phyloP scores from a whole-genome alignment of 2,329 filamentous ascomycete species.

The Pseudophaeomoniella oleicola region DNA sequence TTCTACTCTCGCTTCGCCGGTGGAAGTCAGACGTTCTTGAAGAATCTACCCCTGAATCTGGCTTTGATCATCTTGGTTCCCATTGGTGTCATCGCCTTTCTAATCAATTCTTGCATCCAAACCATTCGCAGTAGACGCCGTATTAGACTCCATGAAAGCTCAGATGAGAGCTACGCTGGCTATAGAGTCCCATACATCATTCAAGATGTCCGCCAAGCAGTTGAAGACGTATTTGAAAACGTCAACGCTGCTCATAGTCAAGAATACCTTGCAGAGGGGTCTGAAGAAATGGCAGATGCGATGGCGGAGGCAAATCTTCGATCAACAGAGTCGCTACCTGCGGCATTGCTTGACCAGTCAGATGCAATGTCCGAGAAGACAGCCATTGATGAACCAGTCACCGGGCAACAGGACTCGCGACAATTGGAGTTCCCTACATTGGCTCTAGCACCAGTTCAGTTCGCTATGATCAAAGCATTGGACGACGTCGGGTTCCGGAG shows the following conservation, averaged over 20 bases:
- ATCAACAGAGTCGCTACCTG: not conserved
- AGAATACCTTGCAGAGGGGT: constrained; percentile 51
- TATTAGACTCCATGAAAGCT: constrained; percentile 61
- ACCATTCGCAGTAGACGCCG: constrained; percentile 59
- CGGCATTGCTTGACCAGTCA: constrained; percentile 4
- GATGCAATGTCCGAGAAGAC: constrained; percentile 13
- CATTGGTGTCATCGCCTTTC: constrained; percentile 54
- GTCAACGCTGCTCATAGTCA: constrained; percentile 54
- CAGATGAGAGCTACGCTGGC: constrained; percentile 41
- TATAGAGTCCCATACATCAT: constrained; percentile 68
- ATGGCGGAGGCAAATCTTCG: constrained; percentile 2
- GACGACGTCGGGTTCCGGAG: constrained; percentile 48
- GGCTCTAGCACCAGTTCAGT: constrained; percentile 66
- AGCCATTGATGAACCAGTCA: constrained; percentile 14
- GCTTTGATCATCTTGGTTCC: constrained; percentile 59
- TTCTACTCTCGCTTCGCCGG: constrained; percentile 21
- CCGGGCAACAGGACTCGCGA: constrained; percentile 27
- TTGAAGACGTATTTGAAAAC: constrained; percentile 65
- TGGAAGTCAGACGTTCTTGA: constrained; percentile 25
- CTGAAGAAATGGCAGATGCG: constrained; percentile 30
- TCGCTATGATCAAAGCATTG: constrained; percentile 67
- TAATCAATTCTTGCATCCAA: constrained; percentile 64
- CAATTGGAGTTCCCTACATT: constrained; percentile 49
- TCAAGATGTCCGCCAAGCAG: constrained; percentile 57
- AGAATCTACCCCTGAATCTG: constrained; percentile 47